Evolutionary conservation across 495 filamentous ascomycete genomes (phyloP), one percentile per base, ranked within the genome.

Genomic region (Penicillium cinerascens): DNA sequence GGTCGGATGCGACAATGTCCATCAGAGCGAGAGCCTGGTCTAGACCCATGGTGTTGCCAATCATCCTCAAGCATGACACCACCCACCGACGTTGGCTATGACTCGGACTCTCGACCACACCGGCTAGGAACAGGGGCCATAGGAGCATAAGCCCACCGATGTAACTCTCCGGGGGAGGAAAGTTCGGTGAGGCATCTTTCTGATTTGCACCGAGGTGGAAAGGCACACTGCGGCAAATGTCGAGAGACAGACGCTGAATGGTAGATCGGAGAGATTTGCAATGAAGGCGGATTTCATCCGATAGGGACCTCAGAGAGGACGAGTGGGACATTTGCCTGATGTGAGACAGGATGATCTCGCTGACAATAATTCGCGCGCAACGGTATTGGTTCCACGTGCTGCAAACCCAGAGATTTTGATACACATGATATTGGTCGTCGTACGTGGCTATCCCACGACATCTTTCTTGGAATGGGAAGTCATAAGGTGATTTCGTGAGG

Each of bases 341-440:
- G 15, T 54, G 60, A 8, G 52, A 55, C 1, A 74, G 57, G 8
- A 87, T 76, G 20, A 74, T 69, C 47, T 85, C 78, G 59, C 76
- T 80, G 22, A 78, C 67, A 11, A 85, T 59, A 38, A 86, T 79
- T 23, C 81, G 79, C 2, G 80, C 74, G 64, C 78, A 80, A 26
- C 86, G 82, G 56, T 83, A 86, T 46, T 84, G 76, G 49, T 85
- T 87, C 79, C 80, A 85, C 22, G 79, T 70, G 20, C 78, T 71
- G 15, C 75, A 75, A 23, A 76, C 67, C 80, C 81, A 85, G 37
- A 81, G 72, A 44, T 78, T 76, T 4, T 59, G 59, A 58, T 87
- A 88, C 15, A 76, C 60, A 56, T 87, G 82, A 58, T 84, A 87
- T 49, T 74, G 70, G 27, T 79, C 75, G 38, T 79, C 75, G 54